Conservation (phyloP, 2,329 filamentous ascomycete genomes). For the Venturia carpophila region DNA sequence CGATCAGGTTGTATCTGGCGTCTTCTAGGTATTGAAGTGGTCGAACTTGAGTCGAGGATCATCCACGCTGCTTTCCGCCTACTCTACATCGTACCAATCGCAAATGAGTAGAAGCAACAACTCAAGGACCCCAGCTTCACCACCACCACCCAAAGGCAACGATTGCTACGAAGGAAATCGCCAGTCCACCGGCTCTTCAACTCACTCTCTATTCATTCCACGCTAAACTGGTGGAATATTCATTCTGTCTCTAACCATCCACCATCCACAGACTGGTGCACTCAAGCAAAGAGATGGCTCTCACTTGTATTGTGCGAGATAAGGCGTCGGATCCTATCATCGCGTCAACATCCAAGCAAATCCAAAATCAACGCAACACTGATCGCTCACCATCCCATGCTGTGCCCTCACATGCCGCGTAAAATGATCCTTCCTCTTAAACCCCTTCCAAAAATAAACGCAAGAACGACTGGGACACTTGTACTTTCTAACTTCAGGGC, state of each 20-base stretch:
- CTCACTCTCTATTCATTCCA: background rate
- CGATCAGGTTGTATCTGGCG: too few species aligned
- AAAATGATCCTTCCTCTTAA: constrained; percentile 6
- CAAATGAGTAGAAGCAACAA: too few species aligned
- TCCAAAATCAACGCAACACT: background rate
- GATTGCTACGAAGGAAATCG: too few species aligned
- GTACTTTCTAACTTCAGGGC: background rate
- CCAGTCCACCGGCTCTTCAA: background rate
- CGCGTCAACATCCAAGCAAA: background rate
- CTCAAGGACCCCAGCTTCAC: too few species aligned
- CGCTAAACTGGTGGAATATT: background rate
- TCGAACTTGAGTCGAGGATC: too few species aligned
- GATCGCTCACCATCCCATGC: constrained; percentile 1
- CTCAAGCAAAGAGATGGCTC: background rate
- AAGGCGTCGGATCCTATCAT: background rate
- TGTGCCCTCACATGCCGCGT: background rate
- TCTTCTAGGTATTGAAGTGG: too few species aligned
- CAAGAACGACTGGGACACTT: background rate
- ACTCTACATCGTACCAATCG: too few species aligned
- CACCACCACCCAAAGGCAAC: too few species aligned
- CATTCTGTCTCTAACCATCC: background rate
- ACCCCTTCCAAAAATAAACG: background rate
- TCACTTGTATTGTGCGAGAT: background rate
- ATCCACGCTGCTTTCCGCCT: too few species aligned
- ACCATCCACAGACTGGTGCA: background rate